Evolutionary conservation across 2,329 filamentous ascomycete species (phyloP), one percentile per base, ranked within the genome.

Genomic region (Trichoderma atroviride): DNA sequence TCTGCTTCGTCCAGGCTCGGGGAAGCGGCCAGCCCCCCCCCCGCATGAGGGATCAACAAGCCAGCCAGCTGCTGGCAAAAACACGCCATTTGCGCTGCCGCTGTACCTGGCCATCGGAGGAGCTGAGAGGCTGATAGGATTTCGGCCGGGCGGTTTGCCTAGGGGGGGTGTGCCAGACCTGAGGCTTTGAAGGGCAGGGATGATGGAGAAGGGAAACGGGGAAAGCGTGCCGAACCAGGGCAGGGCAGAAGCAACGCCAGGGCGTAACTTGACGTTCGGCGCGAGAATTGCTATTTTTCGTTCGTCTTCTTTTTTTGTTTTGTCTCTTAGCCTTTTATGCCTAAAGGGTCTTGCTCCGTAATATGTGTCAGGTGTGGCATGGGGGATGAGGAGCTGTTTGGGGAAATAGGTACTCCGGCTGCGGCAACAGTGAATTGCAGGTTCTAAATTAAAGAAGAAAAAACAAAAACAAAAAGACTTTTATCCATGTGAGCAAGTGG

Each of bases 241-340:
- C 31, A 47, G 40, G 59, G 27, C 59, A 50, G 50, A 52, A n/a
- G 19, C 19, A 40, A 24, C 47, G 35, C 61, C 61, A 64, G 61
- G 61, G 53, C 63, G 63, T 66, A 66, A 53, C 14, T 67, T 52
- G 55, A 59, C 64, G 64, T 67, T 67, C 27, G 64, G 64, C 55
- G 55, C 58, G 63, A 29, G 37, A 37, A 29, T 10, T 29, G 19
- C 33, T 43, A 27, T 58, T 58, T 57, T 57, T 35, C 19, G 24
- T 40, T 33, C 53, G 29, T 59, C 16, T 37, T 58, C 13, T 50
- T 50, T 57, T 57, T 24, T 43, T 35, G 3, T 35, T 35, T 35
- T 35, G 33, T 35, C 47, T 56, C 43, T 19, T 57, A 43, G 27
- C 19, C n/a, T 56, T 50, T 66, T n/a, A 58, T 59, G 64, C 58